Evolutionary conservation across 2,329 filamentous ascomycete species (phyloP).

Genomic region (Pestalotiopsis sp.): DNA sequence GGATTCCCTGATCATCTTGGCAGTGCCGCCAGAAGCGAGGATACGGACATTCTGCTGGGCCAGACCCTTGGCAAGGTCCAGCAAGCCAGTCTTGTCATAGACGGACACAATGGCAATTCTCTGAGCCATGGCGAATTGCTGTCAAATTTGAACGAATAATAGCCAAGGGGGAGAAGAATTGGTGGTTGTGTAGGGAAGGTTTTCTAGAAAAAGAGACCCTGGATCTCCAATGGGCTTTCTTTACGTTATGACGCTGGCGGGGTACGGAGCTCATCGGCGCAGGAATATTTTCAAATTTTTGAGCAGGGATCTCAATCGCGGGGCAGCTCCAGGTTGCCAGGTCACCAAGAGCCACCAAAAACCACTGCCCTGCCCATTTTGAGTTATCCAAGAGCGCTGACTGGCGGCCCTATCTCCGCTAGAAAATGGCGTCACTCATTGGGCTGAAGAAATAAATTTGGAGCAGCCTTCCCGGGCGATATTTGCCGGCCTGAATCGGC

Average conservation of each 20-base stretch:
- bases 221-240: background rate
- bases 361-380: background rate
- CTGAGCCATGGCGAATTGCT: constrained; percentile 41
- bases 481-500: background rate
- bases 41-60: constrained; percentile 88
- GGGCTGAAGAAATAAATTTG: background rate
- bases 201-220: background rate
- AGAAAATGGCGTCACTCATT: background rate
- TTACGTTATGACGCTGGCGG: constrained; percentile 3
- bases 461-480: background rate
- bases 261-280: constrained; percentile 7
- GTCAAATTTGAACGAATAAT: background rate
- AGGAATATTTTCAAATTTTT: constrained; percentile 6
- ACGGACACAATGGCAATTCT: constrained; percentile 90
- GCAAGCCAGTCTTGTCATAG: constrained; percentile 95
- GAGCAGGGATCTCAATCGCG: constrained; percentile 7
- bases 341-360: no score
- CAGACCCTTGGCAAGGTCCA: constrained; percentile 90
- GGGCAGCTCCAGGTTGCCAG: constrained; percentile 8
- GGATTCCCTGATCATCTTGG: constrained; percentile 94
- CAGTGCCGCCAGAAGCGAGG: constrained; percentile 91
- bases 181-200: background rate
- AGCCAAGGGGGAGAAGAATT: background rate
- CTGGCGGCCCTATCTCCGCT: background rate
- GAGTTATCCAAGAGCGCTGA: constrained; percentile 1